Evolutionary conservation across 2,329 filamentous ascomycete species (phyloP).

Genomic region (Ophiognomonia clavigignenti-juglandacearum): DNA sequence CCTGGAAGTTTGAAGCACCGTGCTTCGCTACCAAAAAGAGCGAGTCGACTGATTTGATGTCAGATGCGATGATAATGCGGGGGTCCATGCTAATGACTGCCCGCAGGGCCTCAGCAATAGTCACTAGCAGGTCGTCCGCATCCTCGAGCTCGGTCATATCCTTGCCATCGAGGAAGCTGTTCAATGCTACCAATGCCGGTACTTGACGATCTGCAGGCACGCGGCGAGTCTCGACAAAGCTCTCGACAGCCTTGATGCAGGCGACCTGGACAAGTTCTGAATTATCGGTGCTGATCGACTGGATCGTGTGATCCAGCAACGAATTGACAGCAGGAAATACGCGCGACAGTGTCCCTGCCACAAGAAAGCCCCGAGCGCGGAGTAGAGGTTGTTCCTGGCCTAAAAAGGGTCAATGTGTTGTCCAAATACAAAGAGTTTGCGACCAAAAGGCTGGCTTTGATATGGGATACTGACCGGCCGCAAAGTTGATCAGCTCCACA

Average conservation of each 20-base stretch:
- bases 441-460: not conserved
- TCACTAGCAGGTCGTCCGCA: conserved; percentile 86
- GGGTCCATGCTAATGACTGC: conserved; percentile 79
- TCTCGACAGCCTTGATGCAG: conserved; percentile 81
- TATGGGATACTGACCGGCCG: conserved; percentile 50
- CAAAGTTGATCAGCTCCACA: conserved; percentile 73
- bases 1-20: conserved; percentile 84
- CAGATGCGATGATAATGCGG: conserved; percentile 64
- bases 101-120: conserved; percentile 79
- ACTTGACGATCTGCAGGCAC: conserved; percentile 53
- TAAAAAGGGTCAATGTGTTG: too few relatives aligned
- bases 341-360: conserved; percentile 74
- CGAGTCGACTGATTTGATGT: conserved; percentile 71
- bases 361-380: conserved; percentile 79
- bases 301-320: conserved; percentile 68
- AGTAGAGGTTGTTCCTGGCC: conserved; percentile 66
- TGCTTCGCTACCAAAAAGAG: conserved; percentile 87
- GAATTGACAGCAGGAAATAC: conserved; percentile 59
- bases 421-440: not conserved
- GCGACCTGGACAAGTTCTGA: conserved; percentile 90
- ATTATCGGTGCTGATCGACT: conserved; percentile 68
- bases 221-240: conserved; percentile 51
- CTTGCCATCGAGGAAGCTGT: conserved; percentile 71
- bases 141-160: conserved; percentile 81
- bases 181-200: conserved; percentile 56